phyloP scores from a whole-genome alignment of 768 basidiomycete species.

The Ramaria sp. region DNA sequence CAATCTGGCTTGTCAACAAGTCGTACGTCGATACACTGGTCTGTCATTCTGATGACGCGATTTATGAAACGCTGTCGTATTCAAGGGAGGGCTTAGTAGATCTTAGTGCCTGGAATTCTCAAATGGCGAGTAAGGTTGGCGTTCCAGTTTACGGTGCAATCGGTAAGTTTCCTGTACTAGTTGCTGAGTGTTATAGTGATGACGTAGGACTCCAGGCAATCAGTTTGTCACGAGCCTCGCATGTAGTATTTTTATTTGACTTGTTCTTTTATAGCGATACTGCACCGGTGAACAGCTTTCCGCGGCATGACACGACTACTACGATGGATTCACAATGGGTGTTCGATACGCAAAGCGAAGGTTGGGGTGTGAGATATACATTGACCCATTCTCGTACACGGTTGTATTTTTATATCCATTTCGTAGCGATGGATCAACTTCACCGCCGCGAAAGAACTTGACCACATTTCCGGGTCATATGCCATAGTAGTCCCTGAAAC shows the following conservation, averaged over 20 bases:
- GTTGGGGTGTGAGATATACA: slow-evolving; percentile 36
- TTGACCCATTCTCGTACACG: background rate
- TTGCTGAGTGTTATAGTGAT: background rate
- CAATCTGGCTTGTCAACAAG: slow-evolving; percentile 39
- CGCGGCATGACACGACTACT: slow-evolving; percentile 33
- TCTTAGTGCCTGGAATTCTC: slow-evolving; percentile 34
- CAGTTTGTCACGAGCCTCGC: slow-evolving; percentile 26
- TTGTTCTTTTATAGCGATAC: slow-evolving; percentile 31
- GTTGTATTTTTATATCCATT: background rate
- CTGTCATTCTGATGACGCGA: background rate
- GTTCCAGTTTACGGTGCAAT: slow-evolving; percentile 39
- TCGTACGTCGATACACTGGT: slow-evolving; percentile 21
- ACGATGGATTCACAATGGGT: slow-evolving; percentile 38
- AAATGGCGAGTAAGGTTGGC: slow-evolving; percentile 31
- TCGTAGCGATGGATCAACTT: slow-evolving; percentile 36
- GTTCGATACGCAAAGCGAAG: slow-evolving; percentile 38
- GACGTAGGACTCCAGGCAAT: slow-evolving; percentile 20
- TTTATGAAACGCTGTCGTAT: background rate
- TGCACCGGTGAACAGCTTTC: slow-evolving; percentile 49
- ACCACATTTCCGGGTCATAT: slow-evolving; percentile 46
- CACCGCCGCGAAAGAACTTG: slow-evolving; percentile 31
- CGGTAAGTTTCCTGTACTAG: slow-evolving; percentile 22
- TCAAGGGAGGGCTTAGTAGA: slow-evolving; percentile 34
- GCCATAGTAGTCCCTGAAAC: slow-evolving; percentile 37
- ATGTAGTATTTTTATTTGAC: background rate